phyloP scores from a whole-genome alignment of 805 yeast genomes.

The Candida koratica region DNA sequence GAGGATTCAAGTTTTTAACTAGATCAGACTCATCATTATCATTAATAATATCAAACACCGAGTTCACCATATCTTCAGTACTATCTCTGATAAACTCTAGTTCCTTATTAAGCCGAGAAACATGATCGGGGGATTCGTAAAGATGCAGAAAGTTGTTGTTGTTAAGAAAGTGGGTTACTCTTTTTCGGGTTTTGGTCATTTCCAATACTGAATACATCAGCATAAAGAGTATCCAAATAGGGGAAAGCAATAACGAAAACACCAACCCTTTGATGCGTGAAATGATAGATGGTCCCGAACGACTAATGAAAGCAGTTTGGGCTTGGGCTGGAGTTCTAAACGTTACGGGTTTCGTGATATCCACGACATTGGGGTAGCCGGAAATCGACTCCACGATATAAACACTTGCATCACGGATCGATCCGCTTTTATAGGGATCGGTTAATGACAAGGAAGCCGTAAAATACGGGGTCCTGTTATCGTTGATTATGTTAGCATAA shows the following conservation, averaged over 20 bases:
- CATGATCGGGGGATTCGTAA: conserved; percentile 15
- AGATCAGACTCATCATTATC: conserved; percentile 21
- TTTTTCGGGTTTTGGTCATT: conserved; percentile 25
- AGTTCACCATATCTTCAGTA: conserved; percentile 62
- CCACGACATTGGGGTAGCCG: conserved; percentile 58
- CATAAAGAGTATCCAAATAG: conserved; percentile 61
- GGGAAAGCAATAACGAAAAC: conserved; percentile 50
- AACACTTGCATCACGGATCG: conserved; percentile 32
- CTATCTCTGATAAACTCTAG: conserved; percentile 51
- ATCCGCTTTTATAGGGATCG: conserved; percentile 59
- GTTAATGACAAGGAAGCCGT: conserved; percentile 64
- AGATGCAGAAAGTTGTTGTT: conserved; percentile 26
- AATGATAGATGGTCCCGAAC: conserved; percentile 35
- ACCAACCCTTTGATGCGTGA: conserved; percentile 48
- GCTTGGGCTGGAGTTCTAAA: conserved; percentile 14
- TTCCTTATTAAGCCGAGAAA: conserved; percentile 12
- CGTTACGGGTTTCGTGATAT: conserved; percentile 43
- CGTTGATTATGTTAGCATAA: conserved; percentile 76
- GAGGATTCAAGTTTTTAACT: conserved; percentile 27
- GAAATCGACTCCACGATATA: conserved; percentile 43
- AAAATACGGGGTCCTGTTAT: conserved; percentile 79
- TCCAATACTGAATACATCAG: conserved; percentile 40
- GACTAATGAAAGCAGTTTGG: conserved; percentile 15
- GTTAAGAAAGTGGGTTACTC: conserved; percentile 27
- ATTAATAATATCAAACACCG: conserved; percentile 56